Evolutionary conservation across 2,329 filamentous ascomycete species (phyloP).

Genomic region (Penicillium sp.): DNA sequence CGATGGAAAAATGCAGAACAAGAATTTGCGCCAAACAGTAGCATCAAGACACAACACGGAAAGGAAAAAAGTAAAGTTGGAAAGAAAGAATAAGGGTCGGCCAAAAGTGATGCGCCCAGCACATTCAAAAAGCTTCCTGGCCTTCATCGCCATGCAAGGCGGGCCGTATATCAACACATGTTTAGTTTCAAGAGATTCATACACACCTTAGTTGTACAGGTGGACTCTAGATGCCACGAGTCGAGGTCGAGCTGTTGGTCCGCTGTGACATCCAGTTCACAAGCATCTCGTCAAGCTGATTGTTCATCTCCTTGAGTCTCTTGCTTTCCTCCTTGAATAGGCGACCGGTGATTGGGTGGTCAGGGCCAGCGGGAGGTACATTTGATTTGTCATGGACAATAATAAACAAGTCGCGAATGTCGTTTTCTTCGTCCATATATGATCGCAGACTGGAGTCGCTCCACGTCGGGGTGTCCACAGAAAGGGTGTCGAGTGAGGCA

Average conservation of each 20-base stretch:
- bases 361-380: constrained; percentile 71
- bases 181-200: constrained; percentile 12
- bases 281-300: constrained; percentile 83
- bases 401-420: constrained; percentile 83
- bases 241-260: constrained; percentile 8
- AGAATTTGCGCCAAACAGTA: constrained; percentile 6
- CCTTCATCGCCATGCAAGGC: constrained; percentile 4
- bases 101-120: constrained; percentile 23
- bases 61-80: background rate
- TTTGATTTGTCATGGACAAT: constrained; percentile 92
- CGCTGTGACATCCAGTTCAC: constrained; percentile 68
- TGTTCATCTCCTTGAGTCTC: constrained; percentile 81
- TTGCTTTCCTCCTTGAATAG: constrained; percentile 86
- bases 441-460: constrained; percentile 80
- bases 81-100: constrained; percentile 15
- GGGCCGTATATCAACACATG: constrained; percentile 13
- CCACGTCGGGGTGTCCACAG: constrained; percentile 66
- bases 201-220: constrained; percentile 17
- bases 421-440: constrained; percentile 86
- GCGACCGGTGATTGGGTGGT: constrained; percentile 77
- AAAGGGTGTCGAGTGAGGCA: constrained; percentile 55
- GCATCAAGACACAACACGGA: constrained; percentile 12
- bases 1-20: constrained; percentile 5
- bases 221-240: constrained; percentile 20
- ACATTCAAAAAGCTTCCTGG: constrained; percentile 11